Base-by-base conservation (phyloP, 148 eudicot genomes). In the Rhododendron simsii region DNA sequence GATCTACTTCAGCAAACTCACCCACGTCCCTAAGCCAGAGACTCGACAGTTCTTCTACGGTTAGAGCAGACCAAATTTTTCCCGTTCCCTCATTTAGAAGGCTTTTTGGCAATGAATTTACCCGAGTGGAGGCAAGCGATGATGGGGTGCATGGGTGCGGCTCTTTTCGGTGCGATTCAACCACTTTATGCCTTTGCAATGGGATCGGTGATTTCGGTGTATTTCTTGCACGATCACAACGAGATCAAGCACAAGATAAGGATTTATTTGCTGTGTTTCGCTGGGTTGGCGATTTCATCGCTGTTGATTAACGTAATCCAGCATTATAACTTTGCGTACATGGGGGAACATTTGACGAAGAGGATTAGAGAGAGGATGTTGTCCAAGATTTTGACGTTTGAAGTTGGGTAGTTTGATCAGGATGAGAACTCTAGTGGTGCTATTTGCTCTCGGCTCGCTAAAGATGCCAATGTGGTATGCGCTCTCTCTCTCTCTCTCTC, bases 331-430 rank as follows among this genome's bases (percentile, higher is more conserved):
- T 69, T 69, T 13, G 75, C 37, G 7, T 69, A 30, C 30, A 28
- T 69, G 37, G 75, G 75, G 2, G 37, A 69, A 37, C 75, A 69
- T 28, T 69, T 69, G 35, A 69, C 75, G 33, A 69, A 69, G 75
- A 69, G 75, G 75, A 12, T 69, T 69, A 13, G 75, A 30, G 75
- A 30, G 37, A 69, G 37, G 75, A 69, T 69, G 75, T 69, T 69
- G 75, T 12, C 75, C 14, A 69, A 69, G 39, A 69, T 69, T n/a
- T 69, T 69, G 75, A 69, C 75, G 16, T 69, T 28, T 30, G 75
- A 69, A 69, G 75, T 69, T 69, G 75, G 75, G 75, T 69, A 39
- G 75, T 69, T 69, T 69, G 75, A 69, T 69, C 75, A 16, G 75
- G 18, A 28, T 28, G 75, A 13, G 75, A 69, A 69, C 28, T 28